phyloP scores from a whole-genome alignment of 805 yeast species.

The Danielia reshetovae region DNA sequence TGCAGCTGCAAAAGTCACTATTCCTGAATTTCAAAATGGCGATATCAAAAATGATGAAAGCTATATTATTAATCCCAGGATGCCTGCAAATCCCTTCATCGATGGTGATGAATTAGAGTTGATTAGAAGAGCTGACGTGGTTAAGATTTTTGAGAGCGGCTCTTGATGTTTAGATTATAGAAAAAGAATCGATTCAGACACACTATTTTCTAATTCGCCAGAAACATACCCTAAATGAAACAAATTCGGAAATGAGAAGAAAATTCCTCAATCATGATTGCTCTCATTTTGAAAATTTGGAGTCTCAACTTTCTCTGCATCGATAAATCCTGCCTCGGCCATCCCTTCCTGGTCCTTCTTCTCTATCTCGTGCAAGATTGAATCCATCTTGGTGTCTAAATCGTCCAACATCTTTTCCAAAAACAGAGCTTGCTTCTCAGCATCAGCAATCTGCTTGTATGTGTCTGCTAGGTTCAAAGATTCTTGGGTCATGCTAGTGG shows the following conservation, averaged over 20 bases:
- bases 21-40: slow-evolving; percentile 41
- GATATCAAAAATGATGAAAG: slow-evolving; percentile 12
- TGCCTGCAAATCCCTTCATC: slow-evolving; percentile 71
- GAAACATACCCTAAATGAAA: no score
- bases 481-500: slow-evolving; percentile 27
- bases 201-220: no score
- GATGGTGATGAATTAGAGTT: slow-evolving; percentile 51
- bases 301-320: no score
- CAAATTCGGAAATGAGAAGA: no score
- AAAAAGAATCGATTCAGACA: not conserved
- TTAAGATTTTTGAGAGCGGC: slow-evolving; percentile 6
- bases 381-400: slow-evolving; percentile 62
- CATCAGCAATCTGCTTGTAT: slow-evolving; percentile 58
- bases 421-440: slow-evolving; percentile 58
- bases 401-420: slow-evolving; percentile 63
- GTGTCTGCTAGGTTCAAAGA: slow-evolving; percentile 48
- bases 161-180: not conserved
- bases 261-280: no score
- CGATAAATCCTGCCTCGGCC: no score
- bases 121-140: slow-evolving; percentile 24
- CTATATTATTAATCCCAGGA: slow-evolving; percentile 59
- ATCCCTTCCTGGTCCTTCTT: slow-evolving; percentile 2
- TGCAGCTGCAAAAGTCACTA: slow-evolving; percentile 61
- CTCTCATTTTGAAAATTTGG: no score
- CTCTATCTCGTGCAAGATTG: slow-evolving; percentile 48